Evolutionary conservation across 2,329 filamentous ascomycete species (phyloP), one percentile per base, ranked within the genome.

Genomic region (Chaetomium strumarium): DNA sequence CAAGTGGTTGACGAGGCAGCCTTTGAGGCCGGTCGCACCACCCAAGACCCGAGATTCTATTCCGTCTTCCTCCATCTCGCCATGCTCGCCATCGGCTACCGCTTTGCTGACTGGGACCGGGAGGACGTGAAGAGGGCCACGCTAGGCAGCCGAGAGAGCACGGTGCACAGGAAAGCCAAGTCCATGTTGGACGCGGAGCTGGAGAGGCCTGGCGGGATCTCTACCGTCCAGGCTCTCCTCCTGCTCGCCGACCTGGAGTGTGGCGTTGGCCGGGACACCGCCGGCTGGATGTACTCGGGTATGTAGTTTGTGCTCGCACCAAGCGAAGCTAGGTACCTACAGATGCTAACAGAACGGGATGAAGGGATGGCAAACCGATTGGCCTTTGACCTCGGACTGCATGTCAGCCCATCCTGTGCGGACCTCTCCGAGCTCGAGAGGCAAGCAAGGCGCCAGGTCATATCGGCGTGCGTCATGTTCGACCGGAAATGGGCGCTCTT

Each of bases 401-500:
- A 79, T 49, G 67, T 78, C 6, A 71, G 75, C 59, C 71, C 69
- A 41, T 63, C 68, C 33, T 63, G 64, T 29, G 68, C 69, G 38
- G 72, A 69, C 3, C 68, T 78, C 31, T 65, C 71, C 5, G 72
- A 76, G 19, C 67, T 69, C 13, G 77, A 79, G 54, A 67, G 71
- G 3, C 68, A 72, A 33, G 73, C 77, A 45, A 68, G 76, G 5
- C 75, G 75, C 44, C 76, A 77, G 70, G 74, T 71, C 12, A 72
- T 79, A 60, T 70, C 72, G 56, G 75, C 77, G 1, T 78, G 74
- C 52, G 70, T 78, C 7, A 72, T 78, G 53, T 76, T 77, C 52
- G 77, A 80, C 65, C 74, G 75, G 60, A 76, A 78, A 56, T 79
- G 76, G 76, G 74, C 77, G 0, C 64, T 80, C n/a, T 77, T 78